Evolutionary conservation across 176 grass and related monocot species (phyloP).

Genomic region (Musa schizocarpa): DNA sequence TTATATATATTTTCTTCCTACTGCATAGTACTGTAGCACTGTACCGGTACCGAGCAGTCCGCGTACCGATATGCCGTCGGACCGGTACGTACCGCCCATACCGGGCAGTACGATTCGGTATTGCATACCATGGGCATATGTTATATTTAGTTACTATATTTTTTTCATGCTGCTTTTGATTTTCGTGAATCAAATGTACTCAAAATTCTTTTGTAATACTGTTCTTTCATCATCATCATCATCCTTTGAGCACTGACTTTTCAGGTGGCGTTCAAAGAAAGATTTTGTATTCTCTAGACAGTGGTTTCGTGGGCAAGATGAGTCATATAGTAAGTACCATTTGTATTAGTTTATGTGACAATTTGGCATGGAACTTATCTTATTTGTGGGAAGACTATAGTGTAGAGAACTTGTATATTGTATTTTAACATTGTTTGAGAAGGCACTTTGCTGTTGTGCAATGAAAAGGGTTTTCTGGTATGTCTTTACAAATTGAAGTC

Average conservation of each 20-base stretch:
- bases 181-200: not conserved
- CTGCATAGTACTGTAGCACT: too few species aligned
- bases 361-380: not conserved
- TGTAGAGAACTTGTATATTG: not conserved
- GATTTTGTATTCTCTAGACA: conserved; percentile 91
- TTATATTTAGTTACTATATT: not conserved
- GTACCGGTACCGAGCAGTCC: too few species aligned
- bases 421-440: not conserved
- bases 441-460: not conserved
- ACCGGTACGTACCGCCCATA: too few species aligned
- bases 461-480: not conserved
- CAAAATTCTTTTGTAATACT: not conserved
- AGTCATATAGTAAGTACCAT: conserved; percentile 71
- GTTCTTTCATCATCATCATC: not conserved
- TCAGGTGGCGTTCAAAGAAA: conserved; percentile 79
- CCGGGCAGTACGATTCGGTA: too few species aligned
- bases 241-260: conserved; percentile 13
- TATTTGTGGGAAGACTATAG: not conserved
- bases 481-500: not conserved
- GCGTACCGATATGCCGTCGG: too few species aligned
- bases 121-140: too few species aligned
- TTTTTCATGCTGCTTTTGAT: not conserved
- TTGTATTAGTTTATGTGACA: not conserved
- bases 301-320: conserved; percentile 87
- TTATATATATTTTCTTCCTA: too few species aligned